Evolutionary conservation across 2,329 filamentous ascomycete species (phyloP), one percentile per base, ranked within the genome.

Genomic region (Aureobasidium subglaciale): DNA sequence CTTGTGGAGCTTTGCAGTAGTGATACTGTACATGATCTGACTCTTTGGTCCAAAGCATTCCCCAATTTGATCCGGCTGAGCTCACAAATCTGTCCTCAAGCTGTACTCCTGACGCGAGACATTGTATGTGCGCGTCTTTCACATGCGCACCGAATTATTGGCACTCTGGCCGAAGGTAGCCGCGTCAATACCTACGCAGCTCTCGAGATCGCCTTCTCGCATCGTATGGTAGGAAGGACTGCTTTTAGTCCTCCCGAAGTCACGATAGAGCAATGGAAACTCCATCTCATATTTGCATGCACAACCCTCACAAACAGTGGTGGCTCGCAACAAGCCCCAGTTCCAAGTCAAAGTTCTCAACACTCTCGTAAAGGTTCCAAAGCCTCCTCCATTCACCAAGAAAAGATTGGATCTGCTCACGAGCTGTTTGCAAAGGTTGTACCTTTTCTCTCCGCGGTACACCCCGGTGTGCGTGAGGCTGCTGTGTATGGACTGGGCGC

Each of bases 41-140:
- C 91, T 0, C 74, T 99, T 11, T 99, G 93, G 93, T 95, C 93
- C 73, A 99, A 97, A 67, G 86, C 97, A 16, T 99, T 99, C 65
- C 95, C 93, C 3, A 97, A 96, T 65, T 79, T 99, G 29, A 88
- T 99, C 56, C 84, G 90, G 10, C 86, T 95, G 62, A 90, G 90
- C 57, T 95, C 90, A 65, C 89, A 96, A 62, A 87, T 87, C 58
- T 99, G 92, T 64, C 88, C 90, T 0, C 91, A 95, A 64, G 90
- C 92, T 2, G 88, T 97, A 30, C 91, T 89, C 0, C 82, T 97
- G 45, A 90, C 90, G 24, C 83, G 95, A 58, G 92, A 97, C 65
- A 82, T 96, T 57, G 88, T 99, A 40, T 97, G 92, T 71, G 90
- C 92, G 61, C 84, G 93, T 56, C 85, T 97, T 45, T 77, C 95